Evolutionary conservation across 768 basidiomycete genomes (phyloP).

Genomic region (Rhodotorula babjevae): DNA sequence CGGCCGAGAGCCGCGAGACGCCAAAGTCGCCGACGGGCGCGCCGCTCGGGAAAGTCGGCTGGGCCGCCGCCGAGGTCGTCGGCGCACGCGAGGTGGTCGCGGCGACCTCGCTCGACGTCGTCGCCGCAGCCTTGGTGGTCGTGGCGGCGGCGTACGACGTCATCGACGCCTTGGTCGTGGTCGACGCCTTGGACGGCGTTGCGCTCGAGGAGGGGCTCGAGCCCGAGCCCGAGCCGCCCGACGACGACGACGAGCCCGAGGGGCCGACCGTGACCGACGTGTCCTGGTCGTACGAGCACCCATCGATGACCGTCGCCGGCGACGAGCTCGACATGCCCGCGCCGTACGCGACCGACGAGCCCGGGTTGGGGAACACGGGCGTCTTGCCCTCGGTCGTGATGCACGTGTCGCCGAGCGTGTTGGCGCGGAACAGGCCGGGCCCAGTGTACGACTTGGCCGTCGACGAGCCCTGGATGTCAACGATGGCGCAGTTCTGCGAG

Average conservation of each 20-base stretch:
- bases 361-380: conserved; percentile 36
- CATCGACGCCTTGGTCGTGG: too few species aligned
- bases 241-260: background rate
- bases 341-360: conserved; percentile 14
- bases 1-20: background rate
- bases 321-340: conserved; percentile 1
- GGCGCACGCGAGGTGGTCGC: background rate
- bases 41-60: background rate
- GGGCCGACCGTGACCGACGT: conserved; percentile 26
- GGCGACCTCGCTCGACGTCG: background rate
- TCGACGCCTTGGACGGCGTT: background rate
- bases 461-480: conserved; percentile 15
- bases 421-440: conserved; percentile 31
- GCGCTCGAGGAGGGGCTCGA: background rate
- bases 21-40: background rate
- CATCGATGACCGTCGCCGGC: background rate
- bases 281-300: conserved; percentile 18
- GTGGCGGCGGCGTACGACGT: background rate
- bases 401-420: conserved; percentile 27
- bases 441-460: conserved; percentile 25
- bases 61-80: background rate
- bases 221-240: background rate
- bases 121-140: background rate
- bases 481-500: conserved; percentile 20
- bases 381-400: conserved; percentile 18